Base-by-base conservation (phyloP, 1,139 yeast genomes). In the Candida gigantensis region DNA sequence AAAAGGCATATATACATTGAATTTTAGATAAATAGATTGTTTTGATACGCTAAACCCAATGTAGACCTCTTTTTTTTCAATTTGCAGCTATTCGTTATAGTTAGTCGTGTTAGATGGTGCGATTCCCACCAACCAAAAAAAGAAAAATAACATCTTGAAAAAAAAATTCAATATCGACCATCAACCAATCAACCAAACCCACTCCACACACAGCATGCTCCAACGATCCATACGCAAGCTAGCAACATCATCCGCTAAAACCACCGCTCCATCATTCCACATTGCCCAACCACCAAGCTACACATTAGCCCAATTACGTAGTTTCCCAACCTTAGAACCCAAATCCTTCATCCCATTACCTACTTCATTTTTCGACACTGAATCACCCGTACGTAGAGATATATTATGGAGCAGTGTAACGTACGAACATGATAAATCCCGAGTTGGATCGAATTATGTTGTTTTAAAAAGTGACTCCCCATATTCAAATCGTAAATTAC, bases 381-480 rank as follows among this genome's bases (percentile, higher is more conserved):
- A 82, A 41, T 70, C 74, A 24, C 95, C 96, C 27, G 60, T 86
- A 41, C 81, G 98, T 64, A 81, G 96, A 62, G 99, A 92, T 62
- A 62, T 90, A 24, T 74, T 92, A 45, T 92, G 97, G 97, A 80
- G 83, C 55, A 96, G 97, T 1, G 97, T 87, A 13, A 87, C 87
- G 2, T 88, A 73, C 67, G 99, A 92, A 68, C 86, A 92, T 28
- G 97, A 94, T 55, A 79, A 79, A 44, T 81, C 82, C 46, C 80
- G 97, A 61, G 96, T 87, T 9, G 97, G 97, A 28, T 76, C 97
- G 0, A 82, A 89, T 2, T 83, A 84, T 56, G 94, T 92, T 24
- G 81, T 85, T 30, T 85, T 92, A 41, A 84, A 96, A 60, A 78
- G 87, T 30, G 95, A 88, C 52, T 84, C 84, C 65, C 90, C 92